Conservation (phyloP, 2,329 filamentous ascomycete genomes). For the Fusarium verrucosum region DNA sequence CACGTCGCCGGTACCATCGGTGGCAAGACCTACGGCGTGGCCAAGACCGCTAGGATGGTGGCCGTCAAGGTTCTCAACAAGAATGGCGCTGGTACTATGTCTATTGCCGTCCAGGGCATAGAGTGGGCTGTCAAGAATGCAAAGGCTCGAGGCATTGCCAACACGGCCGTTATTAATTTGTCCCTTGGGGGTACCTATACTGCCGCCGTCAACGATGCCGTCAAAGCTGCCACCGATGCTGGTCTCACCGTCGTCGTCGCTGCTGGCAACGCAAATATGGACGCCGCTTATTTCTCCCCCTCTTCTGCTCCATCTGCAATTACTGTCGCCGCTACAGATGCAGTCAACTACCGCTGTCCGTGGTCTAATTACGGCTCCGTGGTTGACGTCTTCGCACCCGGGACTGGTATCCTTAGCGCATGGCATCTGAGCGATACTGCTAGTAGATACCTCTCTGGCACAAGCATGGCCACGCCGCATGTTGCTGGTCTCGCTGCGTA, state of each 20-base stretch:
- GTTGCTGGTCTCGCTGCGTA: constrained; percentile 71
- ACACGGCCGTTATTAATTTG: constrained; percentile 8
- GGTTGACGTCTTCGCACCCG: constrained; percentile 19
- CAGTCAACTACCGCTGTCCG: background rate
- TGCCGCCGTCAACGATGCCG: background rate
- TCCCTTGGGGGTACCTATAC: background rate
- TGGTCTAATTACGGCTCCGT: constrained; percentile 11
- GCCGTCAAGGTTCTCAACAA: constrained; percentile 46
- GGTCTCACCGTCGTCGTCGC: constrained; percentile 2
- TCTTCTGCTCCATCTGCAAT: constrained; percentile 8
- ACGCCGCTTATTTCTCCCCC: constrained; percentile 1
- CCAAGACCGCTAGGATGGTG: constrained; percentile 43
- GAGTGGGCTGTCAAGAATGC: constrained; percentile 49
- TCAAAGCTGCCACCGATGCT: constrained; percentile 7
- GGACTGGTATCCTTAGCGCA: background rate
- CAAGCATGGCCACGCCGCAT: constrained; percentile 61
- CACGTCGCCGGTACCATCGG: constrained; percentile 46
- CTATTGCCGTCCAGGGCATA: constrained; percentile 30
- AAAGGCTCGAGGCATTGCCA: background rate
- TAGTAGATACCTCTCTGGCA: constrained; percentile 7
- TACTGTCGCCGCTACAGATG: constrained; percentile 2
- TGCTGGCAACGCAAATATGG: background rate
- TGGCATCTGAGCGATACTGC: background rate
- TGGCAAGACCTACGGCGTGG: constrained; percentile 46
- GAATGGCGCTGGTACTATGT: background rate